Evolutionary conservation across 1,284 basidiomycete species (phyloP), one percentile per base, ranked within the genome.

Genomic region (Albatrellus sp.): DNA sequence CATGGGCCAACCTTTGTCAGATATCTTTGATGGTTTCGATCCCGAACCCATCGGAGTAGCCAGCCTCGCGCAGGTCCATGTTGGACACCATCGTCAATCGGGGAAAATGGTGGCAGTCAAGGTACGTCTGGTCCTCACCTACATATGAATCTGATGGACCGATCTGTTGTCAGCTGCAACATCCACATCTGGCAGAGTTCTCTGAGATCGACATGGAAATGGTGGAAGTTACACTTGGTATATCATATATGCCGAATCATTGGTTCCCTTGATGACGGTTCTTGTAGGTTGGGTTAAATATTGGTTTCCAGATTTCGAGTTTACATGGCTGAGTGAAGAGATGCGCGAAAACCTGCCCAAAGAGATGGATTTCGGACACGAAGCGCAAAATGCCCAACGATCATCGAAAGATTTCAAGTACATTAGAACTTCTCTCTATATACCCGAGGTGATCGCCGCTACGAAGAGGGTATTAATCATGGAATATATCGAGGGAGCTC

Each of bases 321-420:
- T 98, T 57, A 84, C 85, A 0, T 98, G 93, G 94, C 73, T 98
- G 7, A 83, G 78, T 2, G 85, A 90, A 57, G 92, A 96, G 65
- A 92, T 94, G 88, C 77, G 87, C 43, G 77, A 84, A 55, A 93
- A 92, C 62, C 66, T 96, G 35, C 92, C 94, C 0, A 86, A 91
- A 53, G 96, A 98, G 64, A 90, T 98, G 87, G 80, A 96, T 61
- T 96, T 96, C 56, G 65, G 77, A 12, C 84, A 93, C 55, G 96
- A 99, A 68, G 90, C 92, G 1, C 63, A 67, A 10, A 98, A 98
- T 59, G 84, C 96, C 2, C 69, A 70, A 32, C 71, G 81, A 34
- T 83, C 88, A 5, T 64, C 60, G 16, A 58, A 71, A 1, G 87
- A 97, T 54, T 99, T 99, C 60, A 64, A 71, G 28, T 57, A 79